Evolutionary conservation across 2,329 filamentous ascomycete species (phyloP), one percentile per base, ranked within the genome.

Genomic region (Ophiobolus disseminans): DNA sequence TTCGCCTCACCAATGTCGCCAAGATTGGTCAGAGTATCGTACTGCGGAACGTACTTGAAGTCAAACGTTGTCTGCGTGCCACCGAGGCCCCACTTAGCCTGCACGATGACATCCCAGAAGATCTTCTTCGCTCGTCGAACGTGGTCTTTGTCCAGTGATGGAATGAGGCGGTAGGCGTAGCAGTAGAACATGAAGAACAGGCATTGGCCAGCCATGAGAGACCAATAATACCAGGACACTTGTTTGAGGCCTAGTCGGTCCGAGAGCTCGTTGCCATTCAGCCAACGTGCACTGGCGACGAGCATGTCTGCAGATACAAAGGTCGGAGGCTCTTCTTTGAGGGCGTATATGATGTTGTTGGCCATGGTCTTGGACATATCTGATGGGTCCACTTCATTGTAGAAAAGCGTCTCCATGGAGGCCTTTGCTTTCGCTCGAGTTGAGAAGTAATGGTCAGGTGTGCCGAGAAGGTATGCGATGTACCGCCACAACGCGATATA

Each of bases 401-500:
- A 73, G 14, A 90, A 69, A 1, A 91, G 74, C 0, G 82, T 83
- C 58, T 92, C 88, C 82, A 91, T 86, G 63, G 85, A 80, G 2
- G 76, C 76, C 56, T 80, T 84, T 2, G 86, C 85, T 25, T 78
- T 76, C 5, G 73, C 73, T 0, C 82, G 78, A 0, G 79, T 82
- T 1, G 78, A 76, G 63, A 91, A 85, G 55, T 78, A 80, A 1
- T 74, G 79, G 1, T 82, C 82, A 0, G 88, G 89, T 5, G 84
- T 84, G 10, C 89, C 89, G 61, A 91, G 80, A 22, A 91, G 77
- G 62, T 90, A 80, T 0, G 82, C 88, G 10, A 92, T 82, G 55
- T 89, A 88, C 2, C 89, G 81, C 88, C 89, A 93, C 1, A 93
- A 75, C 0, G 88, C 87, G 35, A 90, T 77, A 65, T 90, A 92